Base-by-base conservation (phyloP, 1,284 basidiomycete species). In the Pyrrhoderma noxium region DNA sequence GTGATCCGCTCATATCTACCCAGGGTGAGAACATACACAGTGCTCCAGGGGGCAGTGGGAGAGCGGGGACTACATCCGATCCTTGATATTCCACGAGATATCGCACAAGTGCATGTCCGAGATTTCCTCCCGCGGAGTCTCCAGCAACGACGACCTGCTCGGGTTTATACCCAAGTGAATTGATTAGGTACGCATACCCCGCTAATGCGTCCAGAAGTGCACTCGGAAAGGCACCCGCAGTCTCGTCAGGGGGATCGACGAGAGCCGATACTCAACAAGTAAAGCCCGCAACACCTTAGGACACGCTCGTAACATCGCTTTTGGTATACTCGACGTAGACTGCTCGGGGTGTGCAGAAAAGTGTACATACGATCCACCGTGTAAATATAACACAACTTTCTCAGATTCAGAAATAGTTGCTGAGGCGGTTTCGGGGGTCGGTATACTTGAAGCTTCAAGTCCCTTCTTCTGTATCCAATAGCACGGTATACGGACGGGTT, bases 21-120 rank as follows among this genome's bases (percentile, higher is more conserved):
- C 79, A 82, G 0, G 80, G 80, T 0, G 80, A 82, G 48, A 76
- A 64, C 3, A 78, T 67, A 13, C 85, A 63, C n/a, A 83, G 63
- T 1, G 69, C 71, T 31, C 72, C 70, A 1, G 82, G 11, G 27
- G 27, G 27, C n/a, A 11, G 27, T 31, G 79, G 31, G 71, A 66
- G 9, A 60, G 60, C 18, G 73, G 71, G 8, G 76, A 58, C 2
- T 58, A 62, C 59, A 31, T 67, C 61, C 18, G 53, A 5, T 70
- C 59, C n/a, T 25, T 27, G 40, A 41, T 57, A 48, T 35, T 58
- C 54, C 21, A 59, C 57, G 35, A 69, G 60, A 54, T 67, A 68
- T 7, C 64, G 65, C 7, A 56, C 57, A 13, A 69, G 56, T 3
- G 72, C 73, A 4, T 77, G 60, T 0, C 70, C 73, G 13, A 80